phyloP scores from a whole-genome alignment of 805 yeast species.

The Maudiozyma barnettii region DNA sequence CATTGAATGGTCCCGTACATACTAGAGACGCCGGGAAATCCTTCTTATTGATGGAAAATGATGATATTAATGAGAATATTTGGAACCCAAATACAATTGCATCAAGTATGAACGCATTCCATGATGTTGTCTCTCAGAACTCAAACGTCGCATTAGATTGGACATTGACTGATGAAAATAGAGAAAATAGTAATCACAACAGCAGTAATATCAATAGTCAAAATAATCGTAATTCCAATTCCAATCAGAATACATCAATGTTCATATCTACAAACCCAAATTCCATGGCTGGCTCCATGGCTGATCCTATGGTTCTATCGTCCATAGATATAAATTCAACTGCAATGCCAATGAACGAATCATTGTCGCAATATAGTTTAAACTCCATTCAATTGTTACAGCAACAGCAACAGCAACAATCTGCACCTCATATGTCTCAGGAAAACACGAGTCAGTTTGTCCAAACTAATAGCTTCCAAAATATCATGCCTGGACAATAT shows the following conservation, averaged over 20 bases:
- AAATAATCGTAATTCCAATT: no score
- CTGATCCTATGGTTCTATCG: not conserved
- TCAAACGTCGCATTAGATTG: not conserved
- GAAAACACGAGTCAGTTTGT: not conserved
- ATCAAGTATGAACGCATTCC: conserved; percentile 13
- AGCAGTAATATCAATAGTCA: not conserved
- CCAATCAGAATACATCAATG: not conserved
- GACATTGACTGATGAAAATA: not conserved
- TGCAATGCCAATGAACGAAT: not conserved
- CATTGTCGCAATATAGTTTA: not conserved
- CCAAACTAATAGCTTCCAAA: not conserved
- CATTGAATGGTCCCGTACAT: conserved; percentile 4
- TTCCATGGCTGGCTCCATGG: not conserved
- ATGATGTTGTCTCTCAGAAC: conserved; percentile 17
- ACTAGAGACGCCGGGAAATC: conserved; percentile 34
- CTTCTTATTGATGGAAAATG: conserved; percentile 32
- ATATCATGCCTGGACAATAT: not conserved
- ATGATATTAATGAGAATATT: conserved; percentile 27
- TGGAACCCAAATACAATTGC: conserved; percentile 29
- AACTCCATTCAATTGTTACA: not conserved
- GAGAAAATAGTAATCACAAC: not conserved
- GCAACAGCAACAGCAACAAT: conserved; percentile 1
- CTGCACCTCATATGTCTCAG: not conserved
- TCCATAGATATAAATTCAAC: not conserved
- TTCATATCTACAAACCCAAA: not conserved